Evolutionary conservation across 345 rosid species (phyloP).

Genomic region (Dipteronia sinensis): DNA sequence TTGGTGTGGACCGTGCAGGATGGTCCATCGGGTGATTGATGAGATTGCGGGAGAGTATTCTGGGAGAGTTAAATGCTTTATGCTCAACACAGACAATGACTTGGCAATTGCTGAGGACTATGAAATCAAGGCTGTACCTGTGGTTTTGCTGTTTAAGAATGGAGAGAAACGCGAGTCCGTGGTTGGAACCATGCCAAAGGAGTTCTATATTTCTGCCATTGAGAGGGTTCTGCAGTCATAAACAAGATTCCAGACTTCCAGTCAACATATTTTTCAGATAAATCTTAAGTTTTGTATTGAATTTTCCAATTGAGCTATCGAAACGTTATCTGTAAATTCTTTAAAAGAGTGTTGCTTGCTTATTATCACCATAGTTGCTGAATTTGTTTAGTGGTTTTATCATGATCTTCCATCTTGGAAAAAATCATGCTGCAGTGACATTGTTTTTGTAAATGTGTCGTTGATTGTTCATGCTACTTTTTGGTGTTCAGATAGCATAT

Average conservation of each 20-base stretch:
- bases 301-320: neutral
- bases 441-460: slow-evolving; percentile 6
- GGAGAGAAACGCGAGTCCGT: slow-evolving; percentile 76
- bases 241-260: slow-evolving; percentile 17
- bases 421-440: neutral
- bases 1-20: slow-evolving; percentile 80
- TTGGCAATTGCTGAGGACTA: slow-evolving; percentile 67
- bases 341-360: neutral
- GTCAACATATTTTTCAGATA: neutral
- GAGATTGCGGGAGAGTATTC: slow-evolving; percentile 83
- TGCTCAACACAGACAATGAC: slow-evolving; percentile 76
- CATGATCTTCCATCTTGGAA: neutral
- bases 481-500: neutral
- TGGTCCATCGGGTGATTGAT: slow-evolving; percentile 67
- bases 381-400: neutral
- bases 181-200: slow-evolving; percentile 96
- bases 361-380: neutral
- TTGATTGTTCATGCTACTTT: slow-evolving; percentile 4
- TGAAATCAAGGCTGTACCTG: slow-evolving; percentile 88
- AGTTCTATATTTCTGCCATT: slow-evolving; percentile 82
- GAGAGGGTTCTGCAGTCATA: slow-evolving; percentile 73
- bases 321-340: slow-evolving; percentile 12
- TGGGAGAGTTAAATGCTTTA: slow-evolving; percentile 67
- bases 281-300: neutral
- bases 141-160: slow-evolving; percentile 83